Percentiles rank a stretch among this genome's conserved stretches.
These are phyloP conservation scores for Ascoidea rubescens DNA, from an alignment of 805 yeast species.

Conservation along the genomic window DNA sequence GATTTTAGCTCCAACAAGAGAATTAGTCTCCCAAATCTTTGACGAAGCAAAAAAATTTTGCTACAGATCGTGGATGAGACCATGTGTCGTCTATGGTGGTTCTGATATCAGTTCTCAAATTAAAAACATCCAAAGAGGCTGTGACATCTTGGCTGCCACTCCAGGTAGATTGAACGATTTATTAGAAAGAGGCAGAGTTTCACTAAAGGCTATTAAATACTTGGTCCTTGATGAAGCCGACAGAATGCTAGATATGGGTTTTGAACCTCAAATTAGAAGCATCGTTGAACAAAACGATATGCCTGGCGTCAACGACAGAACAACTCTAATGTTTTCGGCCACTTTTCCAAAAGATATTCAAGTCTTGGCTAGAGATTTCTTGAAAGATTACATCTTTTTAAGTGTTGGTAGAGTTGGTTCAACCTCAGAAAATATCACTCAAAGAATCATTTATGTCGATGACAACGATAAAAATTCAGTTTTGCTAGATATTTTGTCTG, in stretches of 20 bases:
- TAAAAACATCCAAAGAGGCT: slow-evolving; percentile 81
- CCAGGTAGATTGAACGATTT: slow-evolving; percentile 98
- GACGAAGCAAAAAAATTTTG: slow-evolving; percentile 94
- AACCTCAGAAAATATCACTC: slow-evolving; percentile 96
- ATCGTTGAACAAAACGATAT: slow-evolving; percentile 96
- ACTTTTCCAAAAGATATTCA: slow-evolving; percentile 98
- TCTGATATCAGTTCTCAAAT: slow-evolving; percentile 84
- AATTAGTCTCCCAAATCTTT: slow-evolving; percentile 89
- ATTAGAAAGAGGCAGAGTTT: slow-evolving; percentile 87
- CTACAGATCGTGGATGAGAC: slow-evolving; percentile 96
- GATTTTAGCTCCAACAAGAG: slow-evolving; percentile 98
- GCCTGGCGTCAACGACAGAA: slow-evolving; percentile 87
- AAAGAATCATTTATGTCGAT: slow-evolving; percentile 84
- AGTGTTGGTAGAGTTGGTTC: slow-evolving; percentile 99
- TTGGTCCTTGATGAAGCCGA: slow-evolving; percentile 98
- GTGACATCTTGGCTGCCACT: slow-evolving; percentile 93
- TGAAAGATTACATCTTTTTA: slow-evolving; percentile 88
- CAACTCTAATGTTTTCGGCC: slow-evolving; percentile 97
- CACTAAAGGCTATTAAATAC: slow-evolving; percentile 80
- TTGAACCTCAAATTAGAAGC: slow-evolving; percentile 98
- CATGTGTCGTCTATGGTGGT: slow-evolving; percentile 98
- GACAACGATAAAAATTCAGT: slow-evolving; percentile 85
- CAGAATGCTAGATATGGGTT: slow-evolving; percentile 99
- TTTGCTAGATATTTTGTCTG: slow-evolving; percentile 73
- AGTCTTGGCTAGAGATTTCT: slow-evolving; percentile 92